Base-by-base conservation (phyloP, 225 moss, liverwort and hornwort genomes). In the Marchantia paleacea region DNA sequence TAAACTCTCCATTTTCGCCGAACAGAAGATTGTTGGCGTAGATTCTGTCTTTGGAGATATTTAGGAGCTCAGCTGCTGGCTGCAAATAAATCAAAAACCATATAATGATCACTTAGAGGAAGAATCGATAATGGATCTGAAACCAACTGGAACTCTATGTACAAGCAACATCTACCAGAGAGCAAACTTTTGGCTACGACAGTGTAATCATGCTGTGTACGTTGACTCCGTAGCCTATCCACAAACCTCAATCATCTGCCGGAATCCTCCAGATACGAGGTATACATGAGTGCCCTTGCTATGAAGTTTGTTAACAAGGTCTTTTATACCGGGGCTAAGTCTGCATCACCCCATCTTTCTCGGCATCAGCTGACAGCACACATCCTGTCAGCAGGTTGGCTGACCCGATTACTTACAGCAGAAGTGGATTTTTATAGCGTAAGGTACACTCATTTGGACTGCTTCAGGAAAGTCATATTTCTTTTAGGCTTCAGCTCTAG, bases 191-290 rank as follows among this genome's bases (percentile, higher is more conserved):
- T 29, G 31, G 30, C 13, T 68, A 30, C 10, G 14, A 68, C 25
- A 13, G 8, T 57, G 13, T 57, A 57, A 19, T 19, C 19, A 22
- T 71, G 15, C 9, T 24, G 9, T 24, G 62, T 62, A 15, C 39
- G 30, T 14, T 39, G 24, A 52, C 11, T 24, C 50, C 7, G 11
- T 72, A n/a, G 72, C 72, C 50, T 52, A 52, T 72, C 25, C 28
- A 78, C 78, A 31, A 79, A 94, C 92, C 90, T 85, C 91, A 83
- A 95, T 95, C 95, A 95, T 95, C 84, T 95, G 95, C 78, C 93
- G 91, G 77, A 95, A 93, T n/a, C 93, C 95, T 81, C 95, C 95
- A 6, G 95, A 93, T 55, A 95, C 91, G 55, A 95, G 89, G 81
- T 90, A 95, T 57, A 95, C 93, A 83, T 89, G 85, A 52, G 87